Percentiles rank a stretch among this genome's conserved stretches.
Conservation (phyloP, 257 asterid species). For the Ocimum tenuiflorum region DNA sequence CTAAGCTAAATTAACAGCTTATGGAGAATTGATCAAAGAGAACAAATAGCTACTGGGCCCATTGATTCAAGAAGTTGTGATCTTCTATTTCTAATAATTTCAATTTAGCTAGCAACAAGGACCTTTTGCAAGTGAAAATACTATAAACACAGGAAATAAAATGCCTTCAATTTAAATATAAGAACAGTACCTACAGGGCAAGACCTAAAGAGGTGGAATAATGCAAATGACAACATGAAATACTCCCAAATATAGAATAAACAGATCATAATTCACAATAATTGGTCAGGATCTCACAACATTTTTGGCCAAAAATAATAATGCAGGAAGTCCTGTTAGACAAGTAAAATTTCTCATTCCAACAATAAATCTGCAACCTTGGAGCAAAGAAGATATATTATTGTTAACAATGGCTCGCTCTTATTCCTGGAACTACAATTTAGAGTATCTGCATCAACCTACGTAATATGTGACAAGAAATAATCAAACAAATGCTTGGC, state of each 20-base stretch:
- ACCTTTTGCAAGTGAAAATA: conserved; percentile 1
- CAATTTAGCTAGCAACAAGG: not conserved
- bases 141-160: not conserved
- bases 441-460: not conserved
- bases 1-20: no score
- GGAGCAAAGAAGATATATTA: not conserved
- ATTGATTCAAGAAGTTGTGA: not conserved
- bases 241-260: conserved; percentile 4
- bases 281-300: conserved; percentile 56
- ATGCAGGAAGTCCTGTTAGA: conserved; percentile 87
- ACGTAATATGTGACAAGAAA: not conserved
- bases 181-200: conserved; percentile 58
- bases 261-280: not conserved
- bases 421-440: not conserved
- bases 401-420: not conserved
- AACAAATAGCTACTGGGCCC: not conserved
- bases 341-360: conserved; percentile 17
- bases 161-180: not conserved
- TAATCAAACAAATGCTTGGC: conserved; percentile 2
- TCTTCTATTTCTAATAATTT: not conserved
- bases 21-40: no score
- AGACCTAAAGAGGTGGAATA: conserved; percentile 73
- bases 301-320: conserved; percentile 96
- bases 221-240: not conserved
- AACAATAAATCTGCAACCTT: conserved; percentile 11